Percentiles rank a stretch among this genome's conserved stretches.
Evolutionary conservation across 805 yeast genomes (phyloP).

Genomic region (Candida ulmi): DNA sequence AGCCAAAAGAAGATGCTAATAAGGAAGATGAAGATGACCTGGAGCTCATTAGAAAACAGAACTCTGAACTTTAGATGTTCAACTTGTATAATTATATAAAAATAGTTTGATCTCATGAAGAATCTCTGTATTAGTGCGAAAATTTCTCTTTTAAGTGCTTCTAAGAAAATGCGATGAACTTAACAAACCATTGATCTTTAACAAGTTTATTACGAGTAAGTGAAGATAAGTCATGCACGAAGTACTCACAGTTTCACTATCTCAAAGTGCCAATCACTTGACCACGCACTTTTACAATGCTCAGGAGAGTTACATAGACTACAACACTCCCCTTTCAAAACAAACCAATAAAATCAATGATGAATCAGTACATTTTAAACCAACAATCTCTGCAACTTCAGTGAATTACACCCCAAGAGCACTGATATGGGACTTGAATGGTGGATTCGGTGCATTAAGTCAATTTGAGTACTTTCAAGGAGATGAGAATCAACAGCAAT

Average conservation of each 20-base stretch:
- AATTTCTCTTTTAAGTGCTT: background rate
- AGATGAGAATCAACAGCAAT: slow-evolving; percentile 1
- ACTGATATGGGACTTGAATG: slow-evolving; percentile 70
- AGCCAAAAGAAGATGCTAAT: slow-evolving; percentile 24
- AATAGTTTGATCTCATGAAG: background rate
- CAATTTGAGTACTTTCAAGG: slow-evolving; percentile 40
- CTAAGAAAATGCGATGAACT: too few relatives aligned
- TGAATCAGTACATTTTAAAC: slow-evolving; percentile 42
- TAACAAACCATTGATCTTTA: background rate
- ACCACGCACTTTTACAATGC: slow-evolving; percentile 74
- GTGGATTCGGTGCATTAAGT: slow-evolving; percentile 70
- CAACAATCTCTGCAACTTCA: slow-evolving; percentile 32
- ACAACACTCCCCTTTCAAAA: slow-evolving; percentile 25
- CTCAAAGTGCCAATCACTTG: slow-evolving; percentile 72
- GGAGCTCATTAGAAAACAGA: slow-evolving; percentile 10
- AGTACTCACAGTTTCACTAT: slow-evolving; percentile 62
- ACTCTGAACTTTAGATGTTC: background rate
- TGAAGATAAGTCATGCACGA: too few relatives aligned
- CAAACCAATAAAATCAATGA: slow-evolving; percentile 23
- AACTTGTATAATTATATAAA: background rate
- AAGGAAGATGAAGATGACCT: slow-evolving; percentile 22
- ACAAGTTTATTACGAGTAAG: too few relatives aligned
- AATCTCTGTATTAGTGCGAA: background rate
- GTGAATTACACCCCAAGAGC: slow-evolving; percentile 78
- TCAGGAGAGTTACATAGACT: slow-evolving; percentile 66